Base-by-base conservation (phyloP, 345 rosid genomes). In the Eutrema heterophyllum region DNA sequence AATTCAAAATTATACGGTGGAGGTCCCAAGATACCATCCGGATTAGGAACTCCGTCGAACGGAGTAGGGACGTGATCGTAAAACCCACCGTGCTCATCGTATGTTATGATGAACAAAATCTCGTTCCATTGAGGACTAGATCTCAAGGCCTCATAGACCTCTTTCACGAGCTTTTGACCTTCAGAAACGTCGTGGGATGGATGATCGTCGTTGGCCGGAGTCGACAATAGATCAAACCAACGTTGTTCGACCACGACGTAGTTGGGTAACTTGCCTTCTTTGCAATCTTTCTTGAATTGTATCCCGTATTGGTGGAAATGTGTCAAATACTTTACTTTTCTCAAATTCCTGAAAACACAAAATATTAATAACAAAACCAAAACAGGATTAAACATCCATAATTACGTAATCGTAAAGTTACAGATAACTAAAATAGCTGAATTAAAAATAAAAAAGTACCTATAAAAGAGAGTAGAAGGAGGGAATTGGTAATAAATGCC, bases 61-160 rank as follows among this genome's bases (percentile, higher is more conserved):
- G 87, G 89, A 9, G 89, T 80, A 2, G 86, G 84, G 1, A 86
- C 86, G 70, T 86, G 89, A 35, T 86, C 87, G 52, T 86, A 86
- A 64, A 83, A 86, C 0, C 89, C 89, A 14, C 89, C 89, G 5
- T 86, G 89, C 18, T 86, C 89, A 7, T 86, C 89, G 9, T 86
- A 86, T 12, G 81, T 80, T 30, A 86, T 21, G 2, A 86, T 48
- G 56, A 84, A 72, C 41, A 86, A 63, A 6, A 79, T 84, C 74
- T 86, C 83, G 8, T 81, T 82, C 89, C 89, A 86, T 13, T 82
- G 89, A 18, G 89, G 84, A 49, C 86, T 86, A 0, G 80, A 73
- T 72, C 89, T 68, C 11, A 84, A 80, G 10, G 83, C 82, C 50
- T 86, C 89, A 14, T 86, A 86, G 7, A 86, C 86, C 40, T 82